Conservation (phyloP, 2,329 filamentous ascomycete genomes). For the Diaporthe batatas region DNA sequence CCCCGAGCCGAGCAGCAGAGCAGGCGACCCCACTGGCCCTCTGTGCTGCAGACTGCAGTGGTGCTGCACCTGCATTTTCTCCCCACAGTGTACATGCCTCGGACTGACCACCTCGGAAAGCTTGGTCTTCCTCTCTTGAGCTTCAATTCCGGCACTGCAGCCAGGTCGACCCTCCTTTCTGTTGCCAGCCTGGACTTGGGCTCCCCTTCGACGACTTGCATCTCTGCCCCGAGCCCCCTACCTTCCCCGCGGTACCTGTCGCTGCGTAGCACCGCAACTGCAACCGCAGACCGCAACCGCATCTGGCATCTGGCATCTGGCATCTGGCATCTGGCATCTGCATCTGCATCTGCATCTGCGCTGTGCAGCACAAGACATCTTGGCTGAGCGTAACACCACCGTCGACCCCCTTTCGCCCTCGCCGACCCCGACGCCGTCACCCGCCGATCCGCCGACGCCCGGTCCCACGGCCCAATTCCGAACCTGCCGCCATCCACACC, state of each 20-base stretch:
- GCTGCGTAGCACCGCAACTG: conserved; percentile 3
- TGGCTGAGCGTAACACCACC: conserved; percentile 4
- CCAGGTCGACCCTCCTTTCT: neutral
- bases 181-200: neutral
- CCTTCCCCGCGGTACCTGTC: conserved; percentile 13
- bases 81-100: neutral
- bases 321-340: too few relatives aligned
- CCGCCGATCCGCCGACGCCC: neutral
- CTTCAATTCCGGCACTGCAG: neutral
- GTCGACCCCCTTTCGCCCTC: conserved; percentile 5
- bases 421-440: neutral
- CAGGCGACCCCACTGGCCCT: conserved; percentile 1
- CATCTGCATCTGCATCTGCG: conserved; percentile 6
- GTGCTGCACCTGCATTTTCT: conserved; percentile 1
- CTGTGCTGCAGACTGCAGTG: neutral
- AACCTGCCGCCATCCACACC: conserved; percentile 9
- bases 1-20: conserved; percentile 23
- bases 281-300: too few relatives aligned
- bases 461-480: conserved; percentile 31
- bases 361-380: neutral
- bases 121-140: neutral
- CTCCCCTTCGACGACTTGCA: neutral
- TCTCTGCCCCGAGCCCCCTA: too few relatives aligned
- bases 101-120: neutral
- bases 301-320: too few relatives aligned